Evolutionary conservation across 1,139 yeast species (phyloP).

Genomic region (Yamadazyma songkhlaensis): DNA sequence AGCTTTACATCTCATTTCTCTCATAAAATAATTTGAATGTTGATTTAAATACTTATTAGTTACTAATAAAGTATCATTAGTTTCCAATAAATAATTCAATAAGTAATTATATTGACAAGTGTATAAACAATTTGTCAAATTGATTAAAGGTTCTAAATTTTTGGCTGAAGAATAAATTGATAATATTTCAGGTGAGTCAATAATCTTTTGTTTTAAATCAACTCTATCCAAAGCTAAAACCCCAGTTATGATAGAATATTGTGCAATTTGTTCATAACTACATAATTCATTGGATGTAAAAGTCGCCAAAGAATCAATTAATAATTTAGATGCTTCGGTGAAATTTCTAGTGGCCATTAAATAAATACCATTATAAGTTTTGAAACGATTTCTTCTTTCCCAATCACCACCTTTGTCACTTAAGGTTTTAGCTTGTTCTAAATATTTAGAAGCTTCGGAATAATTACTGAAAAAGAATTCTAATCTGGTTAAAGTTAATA

Average conservation of each 20-base stretch:
- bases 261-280: slow-evolving; percentile 85
- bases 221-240: slow-evolving; percentile 79
- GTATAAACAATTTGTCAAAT: slow-evolving; percentile 83
- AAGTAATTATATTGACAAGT: slow-evolving; percentile 84
- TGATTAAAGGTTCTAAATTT: slow-evolving; percentile 75
- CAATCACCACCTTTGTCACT: slow-evolving; percentile 98
- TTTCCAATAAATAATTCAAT: slow-evolving; percentile 74
- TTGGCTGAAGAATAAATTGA: slow-evolving; percentile 74
- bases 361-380: slow-evolving; percentile 87
- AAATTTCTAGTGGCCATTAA: slow-evolving; percentile 84
- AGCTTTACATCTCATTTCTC: slow-evolving; percentile 95
- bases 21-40: slow-evolving; percentile 79
- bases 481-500: slow-evolving; percentile 75
- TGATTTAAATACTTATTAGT: slow-evolving; percentile 73
- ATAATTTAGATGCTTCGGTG: slow-evolving; percentile 72
- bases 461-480: slow-evolving; percentile 88
- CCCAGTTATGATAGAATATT: slow-evolving; percentile 85
- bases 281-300: slow-evolving; percentile 94
- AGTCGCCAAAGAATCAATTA: slow-evolving; percentile 91
- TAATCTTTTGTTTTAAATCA: slow-evolving; percentile 76
- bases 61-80: slow-evolving; percentile 70
- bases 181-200: slow-evolving; percentile 92
- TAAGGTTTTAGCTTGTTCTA: slow-evolving; percentile 68
- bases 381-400: slow-evolving; percentile 95
- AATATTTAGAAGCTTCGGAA: slow-evolving; percentile 62